Evolutionary conservation across 305 asterid species (phyloP), one percentile per base, ranked within the genome.

Genomic region (Fraxinus floribunda): DNA sequence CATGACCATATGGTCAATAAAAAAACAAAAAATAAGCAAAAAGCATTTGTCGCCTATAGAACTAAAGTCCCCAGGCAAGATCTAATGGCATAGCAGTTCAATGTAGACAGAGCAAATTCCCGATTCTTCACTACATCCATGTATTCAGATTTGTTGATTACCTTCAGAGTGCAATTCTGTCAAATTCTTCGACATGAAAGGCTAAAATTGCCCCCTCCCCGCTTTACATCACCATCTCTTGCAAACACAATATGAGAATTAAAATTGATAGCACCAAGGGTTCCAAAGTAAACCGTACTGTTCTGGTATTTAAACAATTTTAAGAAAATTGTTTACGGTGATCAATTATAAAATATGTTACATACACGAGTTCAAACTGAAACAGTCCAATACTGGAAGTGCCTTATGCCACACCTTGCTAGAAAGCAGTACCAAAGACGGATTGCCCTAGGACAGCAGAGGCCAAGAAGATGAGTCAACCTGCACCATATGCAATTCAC

Each of bases 211-310:
- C 83, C 84, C 91, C 88, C 81, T 87, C 92, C 75, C 77, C 85
- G 85, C 91, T 87, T 86, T 86, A 89, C 88, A 90, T 89, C 95
- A 88, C 84, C 88, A 86, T 83, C 91, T 90, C 97, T 90, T 90
- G 94, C 95, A 90, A 89, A 89, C 88, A 91, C 87, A 93, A 90
- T 85, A 76, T 80, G 86, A 89, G 85, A 82, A 86, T 86, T 85
- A 87, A 88, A 85, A 85, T 68, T 84, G 85, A 83, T 78, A 83
- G 84, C 74, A 81, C 88, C 66, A 83, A 80, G 38, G 79, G 73
- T 5, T 80, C 4, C 30, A 78, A 80, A 76, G 64, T 78, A 89
- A 84, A 80, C 83, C 86, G 85, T 64, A 79, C 79, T 78, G 80
- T 62, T 60, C 81, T 89, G 83, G 78, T 83, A 90, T 86, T 86